phyloP scores from a whole-genome alignment of 1,139 yeast species.

The Pneumocystis jirovecii region DNA sequence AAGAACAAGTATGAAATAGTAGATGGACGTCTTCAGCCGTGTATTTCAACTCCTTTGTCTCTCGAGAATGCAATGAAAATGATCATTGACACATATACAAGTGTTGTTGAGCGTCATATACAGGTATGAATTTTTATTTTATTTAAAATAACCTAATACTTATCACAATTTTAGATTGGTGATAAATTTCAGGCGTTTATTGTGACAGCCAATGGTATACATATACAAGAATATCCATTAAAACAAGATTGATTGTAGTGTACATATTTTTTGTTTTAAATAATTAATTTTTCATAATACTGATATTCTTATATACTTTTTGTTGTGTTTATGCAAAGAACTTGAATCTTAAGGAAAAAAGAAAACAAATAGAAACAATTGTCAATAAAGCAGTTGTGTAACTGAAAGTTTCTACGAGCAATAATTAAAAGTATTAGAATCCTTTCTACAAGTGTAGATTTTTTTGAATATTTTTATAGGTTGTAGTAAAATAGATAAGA shows the following conservation, averaged over 20 bases:
- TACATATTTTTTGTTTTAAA: background rate
- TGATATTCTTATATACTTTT: background rate
- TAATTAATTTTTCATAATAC: background rate
- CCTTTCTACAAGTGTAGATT: too few species aligned
- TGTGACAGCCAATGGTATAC: background rate
- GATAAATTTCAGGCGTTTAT: background rate
- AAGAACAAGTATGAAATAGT: constrained; percentile 73
- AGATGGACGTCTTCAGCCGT: constrained; percentile 51
- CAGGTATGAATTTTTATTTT: constrained; percentile 36
- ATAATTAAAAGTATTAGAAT: too few species aligned
- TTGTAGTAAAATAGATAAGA: too few species aligned
- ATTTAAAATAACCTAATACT: background rate
- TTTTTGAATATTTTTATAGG: too few species aligned
- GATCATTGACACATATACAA: constrained; percentile 84
- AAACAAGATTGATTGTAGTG: background rate
- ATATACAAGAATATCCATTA: background rate
- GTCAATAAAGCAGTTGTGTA: too few species aligned
- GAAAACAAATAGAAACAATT: background rate
- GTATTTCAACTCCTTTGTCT: constrained; percentile 44
- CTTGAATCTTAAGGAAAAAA: background rate
- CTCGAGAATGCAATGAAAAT: constrained; percentile 75
- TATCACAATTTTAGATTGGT: background rate
- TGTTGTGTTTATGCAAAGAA: background rate
- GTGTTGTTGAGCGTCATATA: constrained; percentile 96
- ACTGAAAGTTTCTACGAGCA: too few species aligned